A percentile compares a stretch with the other conserved stretches of the same genome.
Evolutionary conservation across 2,329 filamentous ascomycete species (phyloP).

Genomic region (Colletotrichum sp.): DNA sequence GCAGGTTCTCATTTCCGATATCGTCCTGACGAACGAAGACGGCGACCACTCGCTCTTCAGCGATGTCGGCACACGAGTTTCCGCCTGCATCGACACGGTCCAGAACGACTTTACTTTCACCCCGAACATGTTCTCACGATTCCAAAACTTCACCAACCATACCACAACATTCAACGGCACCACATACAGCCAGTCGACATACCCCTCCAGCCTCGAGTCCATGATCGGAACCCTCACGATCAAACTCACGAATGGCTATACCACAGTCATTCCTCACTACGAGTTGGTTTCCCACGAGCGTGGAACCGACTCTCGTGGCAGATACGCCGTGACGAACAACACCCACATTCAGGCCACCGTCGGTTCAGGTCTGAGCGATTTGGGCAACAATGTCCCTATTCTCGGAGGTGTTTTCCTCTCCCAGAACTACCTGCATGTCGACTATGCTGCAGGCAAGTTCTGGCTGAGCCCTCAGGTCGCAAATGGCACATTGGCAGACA

Average conservation of each 20-base stretch:
- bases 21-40: constrained; percentile 19
- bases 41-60: constrained; percentile 20
- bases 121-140: constrained; percentile 13
- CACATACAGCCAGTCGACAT: not conserved
- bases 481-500: constrained; percentile 10
- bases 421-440: constrained; percentile 22
- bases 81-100: constrained; percentile 23
- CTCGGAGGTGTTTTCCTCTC: constrained; percentile 22
- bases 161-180: not conserved
- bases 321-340: constrained; percentile 16
- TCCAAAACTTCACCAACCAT: constrained; percentile 8
- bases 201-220: constrained; percentile 3
- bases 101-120: constrained; percentile 23
- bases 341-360: constrained; percentile 13
- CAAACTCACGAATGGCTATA: constrained; percentile 22
- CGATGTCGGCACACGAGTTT: constrained; percentile 10
- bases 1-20: constrained; percentile 22
- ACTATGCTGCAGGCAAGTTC: constrained; percentile 17
- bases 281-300: constrained; percentile 19
- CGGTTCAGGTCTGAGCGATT: constrained; percentile 12
- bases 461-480: constrained; percentile 22
- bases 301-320: constrained; percentile 19
- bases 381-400: constrained; percentile 19
- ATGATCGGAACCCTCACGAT: constrained; percentile 20
- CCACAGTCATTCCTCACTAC: constrained; percentile 23